Evolutionary conservation across 2,329 filamentous ascomycete genomes (phyloP), one percentile per base, ranked within the genome.

Genomic region (Fusarium sarcochroum): DNA sequence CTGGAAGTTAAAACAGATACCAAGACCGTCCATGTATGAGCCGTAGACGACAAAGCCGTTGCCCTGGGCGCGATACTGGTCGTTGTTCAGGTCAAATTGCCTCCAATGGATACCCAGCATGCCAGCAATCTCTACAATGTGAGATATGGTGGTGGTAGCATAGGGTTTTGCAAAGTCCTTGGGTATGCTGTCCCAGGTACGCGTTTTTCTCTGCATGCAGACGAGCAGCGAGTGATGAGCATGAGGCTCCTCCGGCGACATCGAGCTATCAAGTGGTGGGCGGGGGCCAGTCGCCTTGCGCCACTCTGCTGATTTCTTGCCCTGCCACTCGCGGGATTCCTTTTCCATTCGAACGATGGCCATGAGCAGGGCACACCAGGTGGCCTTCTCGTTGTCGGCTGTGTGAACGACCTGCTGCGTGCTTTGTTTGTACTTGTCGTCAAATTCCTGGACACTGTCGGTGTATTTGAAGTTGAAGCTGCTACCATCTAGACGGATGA

Each of bases 101-200:
- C 76, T 82, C 81, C 81, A 83, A 52, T 82, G 74, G 7, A 83
- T 73, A 6, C 81, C 78, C 2, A 80, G 57, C 72, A 80, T 76
- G 10, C 73, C 76, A 0, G 76, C 77, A 6, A 80, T 74, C 63
- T 80, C 78, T 0, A 80, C 71, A 1, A 80, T 59, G 47, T 80
- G 77, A 9, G 70, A 77, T 14, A 80, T 77, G 6, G 77, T 79
- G 5, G 75, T 80, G 3, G 73, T 79, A 2, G 79, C 79, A 52
- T 77, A 80, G 0, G 78, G 79, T 5, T 70, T 71, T 11, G 64
- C 58, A 10, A 66, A 58, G 30, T 70, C 68, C 13, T 64, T 65
- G 5, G 70, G 70, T 70, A 72, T 72, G 6, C 67, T 72, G 1
- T 72, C 70, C 70, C 70, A 72, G 1, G 70, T 68, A 5, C 60